Conservation (phyloP, 1,139 yeast genomes). For the Suhomyces wounanorum region DNA sequence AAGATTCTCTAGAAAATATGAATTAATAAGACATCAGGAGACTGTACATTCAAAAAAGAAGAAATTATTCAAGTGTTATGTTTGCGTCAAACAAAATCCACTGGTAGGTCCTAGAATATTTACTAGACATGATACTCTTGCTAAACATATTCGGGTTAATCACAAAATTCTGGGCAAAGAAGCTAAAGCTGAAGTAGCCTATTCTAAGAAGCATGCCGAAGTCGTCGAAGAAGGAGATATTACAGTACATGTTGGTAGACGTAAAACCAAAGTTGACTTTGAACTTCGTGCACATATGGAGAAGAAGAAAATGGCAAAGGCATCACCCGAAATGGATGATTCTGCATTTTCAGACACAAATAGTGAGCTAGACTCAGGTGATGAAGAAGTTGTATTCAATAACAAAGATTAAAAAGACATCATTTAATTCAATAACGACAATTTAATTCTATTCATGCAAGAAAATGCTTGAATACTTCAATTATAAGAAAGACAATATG, state of each 20-base stretch:
- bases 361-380: constrained; percentile 29
- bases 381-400: constrained; percentile 25
- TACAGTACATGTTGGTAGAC: constrained; percentile 50
- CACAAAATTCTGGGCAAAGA: constrained; percentile 72
- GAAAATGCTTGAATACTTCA: background rate
- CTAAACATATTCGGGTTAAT: constrained; percentile 88
- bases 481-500: constrained; percentile 1
- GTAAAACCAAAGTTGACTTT: constrained; percentile 52
- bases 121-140: constrained; percentile 91
- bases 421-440: background rate
- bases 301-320: constrained; percentile 30
- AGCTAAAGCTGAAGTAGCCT: constrained; percentile 57
- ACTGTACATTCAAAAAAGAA: constrained; percentile 91
- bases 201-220: constrained; percentile 50
- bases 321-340: constrained; percentile 19
- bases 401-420: background rate
- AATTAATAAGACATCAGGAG: constrained; percentile 91
- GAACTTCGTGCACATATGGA: constrained; percentile 53
- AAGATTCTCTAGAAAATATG: constrained; percentile 90
- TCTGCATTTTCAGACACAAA: constrained; percentile 16
- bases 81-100: constrained; percentile 69
- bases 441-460: constrained; percentile 1
- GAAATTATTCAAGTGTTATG: constrained; percentile 81
- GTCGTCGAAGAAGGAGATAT: constrained; percentile 47
- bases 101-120: constrained; percentile 66